Evolutionary conservation across 345 rosid species (phyloP), one percentile per base, ranked within the genome.

Genomic region (Populus nigra): DNA sequence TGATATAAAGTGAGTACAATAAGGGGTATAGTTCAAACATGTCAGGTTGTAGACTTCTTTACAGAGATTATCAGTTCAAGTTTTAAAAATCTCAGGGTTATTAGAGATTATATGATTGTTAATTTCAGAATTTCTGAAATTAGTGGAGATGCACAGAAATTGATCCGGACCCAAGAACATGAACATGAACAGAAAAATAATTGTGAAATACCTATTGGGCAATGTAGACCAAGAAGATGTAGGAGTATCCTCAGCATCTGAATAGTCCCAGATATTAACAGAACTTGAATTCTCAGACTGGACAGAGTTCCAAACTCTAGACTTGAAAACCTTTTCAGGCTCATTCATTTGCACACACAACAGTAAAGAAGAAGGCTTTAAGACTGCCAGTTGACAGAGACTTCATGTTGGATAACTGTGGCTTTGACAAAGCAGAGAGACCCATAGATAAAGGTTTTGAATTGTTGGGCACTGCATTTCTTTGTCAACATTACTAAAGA

Each of bases 211-310:
- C 98, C 96, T 90, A 31, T 93, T 94, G 39, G 99, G 99, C 75
- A 93, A 79, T 29, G 93, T 85, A 74, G 98, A 86, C 99, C 99
- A 93, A 83, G 97, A 90, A 79, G 98, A 89, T 86, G 99, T 98
- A 7, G 97, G 99, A 53, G 99, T 97, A 8, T 98, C 91, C 82
- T 95, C 98, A 0, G 96, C 91, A 84, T 95, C 99, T 3, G 99
- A 95, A 67, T 84, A 89, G 71, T 95, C 99, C 99, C 98, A 95
- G 65, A 95, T 82, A 53, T 91, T 91, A 77, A 91, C 83, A 72
- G 92, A 91, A 76, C 78, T 77, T 0, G 97, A 91, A 78, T 89
- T 86, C 73, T 93, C 95, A 4, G 97, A 87, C 45, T 90, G 93
- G 74, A 82, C 79, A 75, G 88, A 78, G 49, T 92, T 92, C 95